Base-by-base conservation (phyloP, 1,284 basidiomycete genomes). In the Phylloporus gajari region DNA sequence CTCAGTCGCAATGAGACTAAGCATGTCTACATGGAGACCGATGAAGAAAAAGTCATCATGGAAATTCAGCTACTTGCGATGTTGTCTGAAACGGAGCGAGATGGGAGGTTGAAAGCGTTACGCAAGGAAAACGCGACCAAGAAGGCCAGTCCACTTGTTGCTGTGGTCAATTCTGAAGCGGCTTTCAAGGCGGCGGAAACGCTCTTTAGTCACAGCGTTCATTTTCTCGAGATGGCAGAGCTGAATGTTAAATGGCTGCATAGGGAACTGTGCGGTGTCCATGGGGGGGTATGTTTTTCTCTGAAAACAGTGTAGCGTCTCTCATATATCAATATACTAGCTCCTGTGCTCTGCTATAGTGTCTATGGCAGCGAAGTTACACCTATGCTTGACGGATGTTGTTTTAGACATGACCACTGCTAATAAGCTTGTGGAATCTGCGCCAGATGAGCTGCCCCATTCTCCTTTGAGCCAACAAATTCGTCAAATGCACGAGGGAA, bases 11-110 rank as follows among this genome's bases (percentile, higher is more conserved):
- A 74, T 23, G 73, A 69, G n/a, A 71, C 65, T 0, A 51, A 27
- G 32, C 73, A 74, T 32, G 68, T 74, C 1, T 74, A 74, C 5
- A 74, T 74, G 72, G 70, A 74, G 27, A 74, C 73, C 1, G 69
- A 68, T 0, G 72, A 74, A 21, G 72, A 74, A 17, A 15, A 4
- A 1, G 56, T 74, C 2, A 59, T 74, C 2, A 74, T 74, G 73
- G 72, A 74, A 12, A 74, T 74, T 3, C 72, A 74, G 19, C 30
- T 27, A 2, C 13, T 74, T 1, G 68, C 68, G 1, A 74, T 67
- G 5, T 59, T 72, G 13, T 15, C 40, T 5, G 65, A 44, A 2
- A 25, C 59, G 8, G 59, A 68, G 30, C 9, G 63, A 7, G 42
- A 44, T 5, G 12, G 66, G 23, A 11, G 67, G 17, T n/a, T 72